These are phyloP conservation scores for Tricladium varicosporioides DNA, from an alignment of 2,329 filamentous ascomycete genomes.

Conservation along the genomic window DNA sequence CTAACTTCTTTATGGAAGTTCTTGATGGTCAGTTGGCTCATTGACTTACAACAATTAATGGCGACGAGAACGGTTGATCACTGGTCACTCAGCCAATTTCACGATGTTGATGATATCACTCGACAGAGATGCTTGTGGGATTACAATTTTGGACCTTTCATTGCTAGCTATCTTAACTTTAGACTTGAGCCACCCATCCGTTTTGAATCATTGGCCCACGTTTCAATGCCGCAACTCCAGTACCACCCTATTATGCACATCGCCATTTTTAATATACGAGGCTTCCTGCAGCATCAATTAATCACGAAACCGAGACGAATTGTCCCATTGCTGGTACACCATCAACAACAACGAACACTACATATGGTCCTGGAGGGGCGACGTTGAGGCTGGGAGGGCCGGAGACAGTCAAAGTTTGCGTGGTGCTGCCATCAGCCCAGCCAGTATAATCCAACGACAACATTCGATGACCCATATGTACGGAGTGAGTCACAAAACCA, in stretches of 20 bases:
- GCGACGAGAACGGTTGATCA: too few species aligned
- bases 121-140: neutral
- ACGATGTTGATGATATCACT: too few species aligned
- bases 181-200: neutral
- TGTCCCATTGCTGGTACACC: conserved; percentile 33
- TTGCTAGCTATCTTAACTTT: neutral
- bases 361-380: conserved; percentile 58
- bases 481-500: conserved; percentile 58
- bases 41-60: too few species aligned
- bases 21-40: too few species aligned
- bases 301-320: conserved; percentile 28
- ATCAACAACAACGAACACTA: conserved; percentile 52
- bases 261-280: neutral
- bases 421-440: conserved; percentile 41
- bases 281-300: neutral
- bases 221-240: neutral
- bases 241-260: neutral
- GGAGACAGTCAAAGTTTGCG: conserved; percentile 48
- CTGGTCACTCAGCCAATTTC: too few species aligned
- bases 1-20: too few species aligned
- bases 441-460: conserved; percentile 49
- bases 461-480: conserved; percentile 63
- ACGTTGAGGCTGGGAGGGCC: conserved; percentile 55
- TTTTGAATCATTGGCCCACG: conserved; percentile 5
- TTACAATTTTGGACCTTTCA: neutral